Percentiles rank a stretch among this genome's conserved stretches.
Evolutionary conservation across 352 stramenopile species (phyloP).

Genomic region (Pythium biforme): DNA sequence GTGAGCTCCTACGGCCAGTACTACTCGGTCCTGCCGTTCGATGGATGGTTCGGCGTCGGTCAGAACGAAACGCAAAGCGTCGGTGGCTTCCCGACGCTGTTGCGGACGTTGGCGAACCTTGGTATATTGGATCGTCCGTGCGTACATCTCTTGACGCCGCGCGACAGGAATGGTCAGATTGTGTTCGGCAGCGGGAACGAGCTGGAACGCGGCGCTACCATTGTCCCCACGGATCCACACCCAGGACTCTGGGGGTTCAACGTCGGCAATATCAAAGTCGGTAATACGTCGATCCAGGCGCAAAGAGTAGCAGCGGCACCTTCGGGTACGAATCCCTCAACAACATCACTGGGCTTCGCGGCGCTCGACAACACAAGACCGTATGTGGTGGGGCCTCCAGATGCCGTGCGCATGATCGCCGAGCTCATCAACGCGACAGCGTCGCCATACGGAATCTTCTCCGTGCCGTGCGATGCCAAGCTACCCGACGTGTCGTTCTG

Average conservation of each 20-base stretch:
- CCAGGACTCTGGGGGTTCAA: not conserved
- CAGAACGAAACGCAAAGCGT: not conserved
- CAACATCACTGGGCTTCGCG: not conserved
- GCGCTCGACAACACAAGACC: not conserved
- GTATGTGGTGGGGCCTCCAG: not conserved
- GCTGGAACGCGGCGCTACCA: not conserved
- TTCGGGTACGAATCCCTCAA: too few species aligned
- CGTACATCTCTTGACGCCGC: slow-evolving; percentile 1
- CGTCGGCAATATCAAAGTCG: not conserved
- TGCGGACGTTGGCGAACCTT: not conserved
- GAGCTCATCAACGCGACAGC: not conserved
- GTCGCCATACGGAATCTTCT: not conserved
- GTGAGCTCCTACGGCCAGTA: not conserved
- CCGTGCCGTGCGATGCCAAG: not conserved
- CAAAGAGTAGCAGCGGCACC: too few species aligned
- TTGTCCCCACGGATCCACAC: not conserved
- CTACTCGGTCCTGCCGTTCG: slow-evolving; percentile 1
- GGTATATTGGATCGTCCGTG: not conserved
- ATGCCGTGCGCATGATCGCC: not conserved
- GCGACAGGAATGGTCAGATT: not conserved
- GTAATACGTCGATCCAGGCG: not conserved
- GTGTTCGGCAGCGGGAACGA: not conserved
- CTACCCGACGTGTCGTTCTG: not conserved
- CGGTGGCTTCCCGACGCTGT: not conserved
- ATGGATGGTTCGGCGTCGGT: slow-evolving; percentile 1